These are phyloP conservation scores for Aaosphaeria pasadenensis DNA, from an alignment of 2,329 filamentous ascomycete genomes.

Conservation along the genomic window DNA sequence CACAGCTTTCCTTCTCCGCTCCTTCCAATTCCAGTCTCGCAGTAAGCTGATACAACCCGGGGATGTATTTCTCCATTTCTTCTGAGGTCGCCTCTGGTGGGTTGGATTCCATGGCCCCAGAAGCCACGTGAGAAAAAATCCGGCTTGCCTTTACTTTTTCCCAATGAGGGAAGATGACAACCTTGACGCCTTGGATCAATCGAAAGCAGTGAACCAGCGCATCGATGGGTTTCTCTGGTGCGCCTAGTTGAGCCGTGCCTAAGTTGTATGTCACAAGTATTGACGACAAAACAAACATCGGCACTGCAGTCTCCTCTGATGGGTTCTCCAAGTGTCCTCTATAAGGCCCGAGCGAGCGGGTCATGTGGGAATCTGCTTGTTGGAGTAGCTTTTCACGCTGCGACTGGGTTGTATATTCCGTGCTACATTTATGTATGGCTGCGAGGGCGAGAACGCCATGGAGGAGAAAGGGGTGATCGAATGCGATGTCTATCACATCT, in stretches of 20 bases:
- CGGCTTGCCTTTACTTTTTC: conserved; percentile 5
- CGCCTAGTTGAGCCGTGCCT: conserved; percentile 2
- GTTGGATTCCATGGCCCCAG: background rate
- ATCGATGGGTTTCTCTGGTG: conserved; percentile 3
- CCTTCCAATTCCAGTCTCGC: conserved; percentile 6
- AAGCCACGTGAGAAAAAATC: conserved; percentile 4
- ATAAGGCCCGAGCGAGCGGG: background rate
- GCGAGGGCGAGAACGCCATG: conserved; percentile 39
- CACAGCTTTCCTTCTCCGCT: conserved; percentile 13
- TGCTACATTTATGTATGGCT: conserved; percentile 28
- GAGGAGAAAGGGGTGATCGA: conserved; percentile 38
- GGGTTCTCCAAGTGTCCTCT: conserved; percentile 1
- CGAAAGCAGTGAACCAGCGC: conserved; percentile 5
- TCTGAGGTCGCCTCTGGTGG: too few species aligned
- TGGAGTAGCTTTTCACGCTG: background rate
- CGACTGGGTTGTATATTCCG: background rate
- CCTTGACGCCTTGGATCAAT: conserved; percentile 2
- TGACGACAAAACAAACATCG: conserved; percentile 3
- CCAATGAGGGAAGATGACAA: conserved; percentile 4
- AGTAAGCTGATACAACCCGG: too few species aligned
- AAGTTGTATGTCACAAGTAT: conserved; percentile 5
- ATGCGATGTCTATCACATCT: conserved; percentile 23
- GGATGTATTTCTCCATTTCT: too few species aligned
- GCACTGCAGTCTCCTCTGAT: conserved; percentile 1
- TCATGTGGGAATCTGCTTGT: conserved; percentile 5